Conservation (phyloP, 345 rosid species). For the Mangifera indica region DNA sequence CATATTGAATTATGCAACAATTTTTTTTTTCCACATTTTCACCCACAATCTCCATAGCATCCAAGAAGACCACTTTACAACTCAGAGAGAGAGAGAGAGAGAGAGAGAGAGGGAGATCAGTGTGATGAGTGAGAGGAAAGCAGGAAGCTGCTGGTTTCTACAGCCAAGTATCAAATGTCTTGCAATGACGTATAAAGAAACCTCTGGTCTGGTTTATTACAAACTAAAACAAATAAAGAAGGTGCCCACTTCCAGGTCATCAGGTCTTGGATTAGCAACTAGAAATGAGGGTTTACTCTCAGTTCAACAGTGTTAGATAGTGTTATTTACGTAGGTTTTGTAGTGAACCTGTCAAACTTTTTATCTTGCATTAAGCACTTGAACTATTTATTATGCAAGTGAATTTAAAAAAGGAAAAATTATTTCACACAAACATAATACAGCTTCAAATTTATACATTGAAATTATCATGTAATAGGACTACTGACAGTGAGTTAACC, state of each 20-base stretch:
- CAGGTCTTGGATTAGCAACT: not conserved
- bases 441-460: not conserved
- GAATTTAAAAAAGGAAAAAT: not conserved
- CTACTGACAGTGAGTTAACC: conserved; percentile 10
- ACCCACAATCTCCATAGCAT: not conserved
- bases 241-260: not conserved
- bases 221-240: not conserved
- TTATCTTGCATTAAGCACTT: no score
- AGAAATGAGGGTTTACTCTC: not conserved
- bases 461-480: not conserved
- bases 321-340: not conserved
- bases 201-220: not conserved
- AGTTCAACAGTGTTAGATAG: not conserved
- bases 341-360: no score
- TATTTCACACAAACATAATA: not conserved
- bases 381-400: not conserved
- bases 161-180: not conserved
- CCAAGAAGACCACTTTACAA: not conserved
- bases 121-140: not conserved
- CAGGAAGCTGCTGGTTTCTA: not conserved
- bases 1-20: not conserved
- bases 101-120: not conserved
- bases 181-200: not conserved
- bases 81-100: not conserved
- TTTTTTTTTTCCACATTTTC: not conserved